These are phyloP conservation scores for Venturia nashicola DNA, from an alignment of 2,329 filamentous ascomycete genomes.

Conservation along the genomic window DNA sequence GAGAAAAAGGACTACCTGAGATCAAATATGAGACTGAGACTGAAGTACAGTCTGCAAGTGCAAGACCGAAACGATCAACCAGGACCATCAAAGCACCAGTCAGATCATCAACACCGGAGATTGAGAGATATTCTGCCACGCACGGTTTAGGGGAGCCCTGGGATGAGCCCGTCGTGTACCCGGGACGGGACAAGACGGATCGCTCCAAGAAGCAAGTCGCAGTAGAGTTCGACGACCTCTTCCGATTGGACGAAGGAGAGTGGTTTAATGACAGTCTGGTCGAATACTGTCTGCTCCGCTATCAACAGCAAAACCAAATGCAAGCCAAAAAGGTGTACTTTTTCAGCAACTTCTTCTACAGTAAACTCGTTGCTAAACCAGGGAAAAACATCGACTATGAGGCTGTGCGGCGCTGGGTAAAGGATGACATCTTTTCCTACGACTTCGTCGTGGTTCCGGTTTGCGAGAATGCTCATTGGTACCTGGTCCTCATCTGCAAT, in stretches of 20 bases:
- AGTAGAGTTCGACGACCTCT: conserved; percentile 61
- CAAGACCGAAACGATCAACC: not conserved
- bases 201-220: conserved; percentile 48
- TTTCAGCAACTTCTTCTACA: conserved; percentile 89
- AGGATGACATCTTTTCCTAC: conserved; percentile 69
- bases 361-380: conserved; percentile 38
- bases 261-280: conserved; percentile 91
- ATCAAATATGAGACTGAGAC: not conserved
- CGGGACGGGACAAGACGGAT: conserved; percentile 19
- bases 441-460: conserved; percentile 89
- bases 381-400: conserved; percentile 63
- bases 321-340: conserved; percentile 50
- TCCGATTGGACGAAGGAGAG: conserved; percentile 67
- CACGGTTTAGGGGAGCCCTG: conserved; percentile 1
- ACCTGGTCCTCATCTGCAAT: conserved; percentile 90
- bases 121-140: not conserved
- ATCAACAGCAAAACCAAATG: conserved; percentile 14
- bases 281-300: conserved; percentile 62
- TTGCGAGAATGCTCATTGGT: conserved; percentile 84
- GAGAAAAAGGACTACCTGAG: not conserved
- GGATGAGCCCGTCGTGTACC: conserved; percentile 45
- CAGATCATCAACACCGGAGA: conserved; percentile 2
- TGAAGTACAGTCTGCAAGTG: not conserved
- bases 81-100: not conserved
- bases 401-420: conserved; percentile 73